A percentile compares a stretch with the other conserved stretches of the same genome.
Conservation (phyloP, 768 basidiomycete genomes). For the Rhodosporidiobolus odoratus region DNA sequence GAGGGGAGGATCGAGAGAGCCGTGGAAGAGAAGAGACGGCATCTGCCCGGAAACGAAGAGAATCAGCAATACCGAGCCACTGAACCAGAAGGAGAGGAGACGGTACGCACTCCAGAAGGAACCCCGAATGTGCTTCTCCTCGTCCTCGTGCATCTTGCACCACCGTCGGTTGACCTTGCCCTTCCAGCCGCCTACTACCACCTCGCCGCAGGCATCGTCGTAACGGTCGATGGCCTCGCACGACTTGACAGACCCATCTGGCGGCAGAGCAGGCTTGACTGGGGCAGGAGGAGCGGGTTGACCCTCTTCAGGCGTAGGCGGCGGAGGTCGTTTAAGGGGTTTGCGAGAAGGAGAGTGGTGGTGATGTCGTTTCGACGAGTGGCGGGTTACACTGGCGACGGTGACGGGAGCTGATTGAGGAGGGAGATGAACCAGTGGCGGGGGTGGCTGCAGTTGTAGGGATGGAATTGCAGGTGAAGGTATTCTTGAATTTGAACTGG, state of each 20-base stretch:
- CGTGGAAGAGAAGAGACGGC: slow-evolving; percentile 31
- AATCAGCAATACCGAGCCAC: no score
- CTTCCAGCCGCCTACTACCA: slow-evolving; percentile 36
- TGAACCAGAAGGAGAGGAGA: background rate
- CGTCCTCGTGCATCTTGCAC: slow-evolving; percentile 33
- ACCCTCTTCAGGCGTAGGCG: background rate
- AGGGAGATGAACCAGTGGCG: no score
- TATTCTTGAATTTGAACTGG: no score
- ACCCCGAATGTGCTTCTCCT: slow-evolving; percentile 25
- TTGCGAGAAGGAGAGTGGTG: background rate
- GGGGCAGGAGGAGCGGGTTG: background rate
- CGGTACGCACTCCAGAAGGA: slow-evolving; percentile 30
- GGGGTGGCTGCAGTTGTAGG: no score
- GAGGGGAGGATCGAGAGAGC: slow-evolving; percentile 14
- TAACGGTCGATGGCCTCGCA: slow-evolving; percentile 33
- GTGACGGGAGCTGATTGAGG: no score
- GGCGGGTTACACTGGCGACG: background rate
- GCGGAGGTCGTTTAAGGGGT: background rate
- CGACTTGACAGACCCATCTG: slow-evolving; percentile 24
- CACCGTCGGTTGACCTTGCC: slow-evolving; percentile 31
- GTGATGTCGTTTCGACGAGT: background rate
- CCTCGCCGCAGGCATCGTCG: slow-evolving; percentile 27
- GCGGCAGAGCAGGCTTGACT: slow-evolving; percentile 8
- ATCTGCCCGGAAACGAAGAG: background rate
- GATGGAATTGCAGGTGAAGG: no score